Conservation (phyloP, 2,329 filamentous ascomycete species). For the Apiospora saccharicola region DNA sequence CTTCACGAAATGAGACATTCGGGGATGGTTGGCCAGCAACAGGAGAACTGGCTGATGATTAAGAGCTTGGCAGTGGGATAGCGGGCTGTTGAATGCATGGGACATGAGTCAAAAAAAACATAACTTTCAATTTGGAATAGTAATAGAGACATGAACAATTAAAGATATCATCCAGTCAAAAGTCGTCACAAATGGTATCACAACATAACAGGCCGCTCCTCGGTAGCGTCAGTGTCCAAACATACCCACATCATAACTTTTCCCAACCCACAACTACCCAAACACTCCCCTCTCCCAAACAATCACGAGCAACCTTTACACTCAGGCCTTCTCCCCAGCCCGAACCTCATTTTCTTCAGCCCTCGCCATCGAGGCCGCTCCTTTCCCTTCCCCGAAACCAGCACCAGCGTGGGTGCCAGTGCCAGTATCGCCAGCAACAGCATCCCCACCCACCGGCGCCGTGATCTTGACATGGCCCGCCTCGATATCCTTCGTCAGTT, state of each 20-base stretch:
- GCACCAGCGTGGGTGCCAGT: not conserved
- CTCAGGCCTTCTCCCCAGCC: not conserved
- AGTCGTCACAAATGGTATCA: not conserved
- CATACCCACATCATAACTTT: not conserved
- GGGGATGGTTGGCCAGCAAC: not conserved
- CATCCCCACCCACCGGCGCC: conserved; percentile 23
- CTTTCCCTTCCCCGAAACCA: not conserved
- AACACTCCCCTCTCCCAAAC: not conserved
- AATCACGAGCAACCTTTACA: not conserved
- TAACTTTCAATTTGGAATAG: not conserved
- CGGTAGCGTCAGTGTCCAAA: not conserved
- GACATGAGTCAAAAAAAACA: not conserved
- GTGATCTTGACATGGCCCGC: conserved; percentile 50
- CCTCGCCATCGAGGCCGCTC: not conserved
- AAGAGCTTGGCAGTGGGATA: no score
- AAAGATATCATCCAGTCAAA: not conserved
- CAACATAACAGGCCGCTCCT: not conserved
- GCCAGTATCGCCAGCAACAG: not conserved
- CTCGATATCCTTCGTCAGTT: conserved; percentile 57
- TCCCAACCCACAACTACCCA: not conserved
- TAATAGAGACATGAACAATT: not conserved
- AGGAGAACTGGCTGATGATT: no score
- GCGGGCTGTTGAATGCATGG: no score
- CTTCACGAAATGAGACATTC: not conserved
- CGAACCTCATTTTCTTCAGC: not conserved